Evolutionary conservation across 768 basidiomycete species (phyloP), one percentile per base, ranked within the genome.

Genomic region (Mrakia blollopis): DNA sequence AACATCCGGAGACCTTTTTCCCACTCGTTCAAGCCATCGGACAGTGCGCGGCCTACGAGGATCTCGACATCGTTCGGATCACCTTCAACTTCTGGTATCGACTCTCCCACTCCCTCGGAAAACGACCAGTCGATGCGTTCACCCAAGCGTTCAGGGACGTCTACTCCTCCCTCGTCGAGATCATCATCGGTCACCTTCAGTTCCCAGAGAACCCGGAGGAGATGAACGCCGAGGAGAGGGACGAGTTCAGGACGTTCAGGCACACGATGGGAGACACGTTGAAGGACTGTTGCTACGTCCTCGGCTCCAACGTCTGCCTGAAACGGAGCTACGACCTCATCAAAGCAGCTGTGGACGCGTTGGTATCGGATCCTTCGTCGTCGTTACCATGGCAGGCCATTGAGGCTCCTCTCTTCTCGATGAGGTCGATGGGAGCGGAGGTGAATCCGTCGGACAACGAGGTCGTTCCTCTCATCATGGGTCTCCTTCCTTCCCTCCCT

Each of bases 71-170:
- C 81, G 95, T 97, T 39, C 92, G 91, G 6, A 95, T 98, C 83
- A 98, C 97, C 16, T 98, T 98, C 86, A 90, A 91, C 39, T 98
- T 99, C 87, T 99, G 97, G 97, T 94, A 93, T 89, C 90, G 92
- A 25, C 90, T 99, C 50, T 91, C 94, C n/a, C 91, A 92, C 81
- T 90, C 89, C 74, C 89, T 98, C 35, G 90, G 90, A 72, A 94
- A 93, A 85, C 89, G 87, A 79, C 84, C 88, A 0, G 87, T 89
- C 0, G 88, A 92, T 18, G 87, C 91, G 0, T 71, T 68, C 78
- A 78, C 76, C 60, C 79, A 78, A n/a, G 85, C 92, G 57, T 91
- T 98, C 81, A 80, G 89, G 65, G 89, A 93, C 72, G 91, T 94
- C 35, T 98, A 92, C 86, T 88, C 88, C 80, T 86, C 89, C 2